Percentiles rank a stretch among this genome's conserved stretches.
These are phyloP conservation scores for Dalbergia cochinchinensis DNA, from an alignment of 306 rosid species.

Conservation along the genomic window DNA sequence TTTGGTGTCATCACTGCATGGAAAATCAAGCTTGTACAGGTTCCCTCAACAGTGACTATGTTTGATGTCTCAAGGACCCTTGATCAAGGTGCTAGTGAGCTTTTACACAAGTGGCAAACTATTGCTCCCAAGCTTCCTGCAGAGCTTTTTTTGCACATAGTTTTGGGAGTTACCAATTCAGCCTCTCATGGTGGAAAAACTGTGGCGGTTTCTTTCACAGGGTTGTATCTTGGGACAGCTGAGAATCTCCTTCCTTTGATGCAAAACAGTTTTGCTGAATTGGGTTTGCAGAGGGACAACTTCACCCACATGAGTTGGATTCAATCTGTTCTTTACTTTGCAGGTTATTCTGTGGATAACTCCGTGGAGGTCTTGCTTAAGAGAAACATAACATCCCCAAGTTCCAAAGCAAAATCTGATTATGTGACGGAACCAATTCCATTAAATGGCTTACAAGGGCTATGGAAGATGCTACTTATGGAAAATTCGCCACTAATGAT, in stretches of 20 bases:
- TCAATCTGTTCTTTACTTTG: conserved; percentile 40
- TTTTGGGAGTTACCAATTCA: conserved; percentile 19
- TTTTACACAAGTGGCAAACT: conserved; percentile 46
- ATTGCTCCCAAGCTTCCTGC: conserved; percentile 36
- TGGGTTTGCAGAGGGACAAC: conserved; percentile 36
- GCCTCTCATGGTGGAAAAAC: conserved; percentile 25
- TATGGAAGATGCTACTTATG: conserved; percentile 40
- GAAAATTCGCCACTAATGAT: not conserved
- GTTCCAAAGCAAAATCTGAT: conserved; percentile 52
- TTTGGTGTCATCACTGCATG: conserved; percentile 49
- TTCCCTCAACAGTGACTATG: conserved; percentile 43
- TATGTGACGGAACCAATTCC: conserved; percentile 45
- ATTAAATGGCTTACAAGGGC: conserved; percentile 31
- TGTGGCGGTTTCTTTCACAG: conserved; percentile 33
- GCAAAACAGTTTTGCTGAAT: conserved; percentile 33
- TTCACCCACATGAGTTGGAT: conserved; percentile 47
- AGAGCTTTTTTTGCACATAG: conserved; percentile 42
- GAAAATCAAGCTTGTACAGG: conserved; percentile 46
- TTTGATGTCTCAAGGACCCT: conserved; percentile 39
- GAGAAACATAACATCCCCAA: conserved; percentile 29
- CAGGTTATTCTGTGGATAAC: not conserved
- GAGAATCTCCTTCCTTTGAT: conserved; percentile 36
- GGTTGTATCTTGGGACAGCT: conserved; percentile 45
- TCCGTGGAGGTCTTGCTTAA: conserved; percentile 43
- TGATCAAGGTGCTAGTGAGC: conserved; percentile 17